These are phyloP conservation scores for Scutellaria galericulata DNA, from an alignment of 257 asterid species.

Conservation along the genomic window DNA sequence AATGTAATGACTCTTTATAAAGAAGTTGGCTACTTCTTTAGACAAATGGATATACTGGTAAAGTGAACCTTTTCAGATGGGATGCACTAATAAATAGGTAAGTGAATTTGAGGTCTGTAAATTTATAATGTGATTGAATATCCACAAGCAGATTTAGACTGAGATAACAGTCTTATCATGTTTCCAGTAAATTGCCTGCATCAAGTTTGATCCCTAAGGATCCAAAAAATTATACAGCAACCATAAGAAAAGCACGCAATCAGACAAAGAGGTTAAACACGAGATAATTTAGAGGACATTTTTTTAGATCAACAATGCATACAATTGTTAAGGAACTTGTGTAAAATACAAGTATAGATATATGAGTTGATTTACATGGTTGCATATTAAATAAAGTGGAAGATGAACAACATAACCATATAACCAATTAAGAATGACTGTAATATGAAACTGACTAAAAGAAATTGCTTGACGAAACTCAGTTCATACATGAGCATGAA, in stretches of 20 bases:
- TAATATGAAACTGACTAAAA: not conserved
- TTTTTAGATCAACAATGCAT: not conserved
- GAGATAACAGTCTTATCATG: not conserved
- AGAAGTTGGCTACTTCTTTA: not conserved
- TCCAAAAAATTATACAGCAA: slow-evolving; percentile 13
- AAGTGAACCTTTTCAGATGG: slow-evolving; percentile 1
- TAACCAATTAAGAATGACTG: not conserved
- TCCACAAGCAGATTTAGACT: not conserved
- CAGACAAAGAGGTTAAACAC: not conserved
- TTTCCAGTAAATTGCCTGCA: no score
- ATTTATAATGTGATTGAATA: not conserved
- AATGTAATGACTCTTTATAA: not conserved
- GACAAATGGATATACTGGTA: not conserved
- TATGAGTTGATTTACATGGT: not conserved
- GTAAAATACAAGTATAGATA: not conserved
- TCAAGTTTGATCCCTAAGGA: no score
- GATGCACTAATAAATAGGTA: not conserved
- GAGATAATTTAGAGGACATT: not conserved
- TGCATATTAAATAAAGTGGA: slow-evolving; percentile 2
- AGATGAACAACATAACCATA: not conserved
- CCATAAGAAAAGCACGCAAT: no score
- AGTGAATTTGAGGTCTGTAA: no score
- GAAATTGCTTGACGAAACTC: slow-evolving; percentile 15
- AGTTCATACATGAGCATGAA: slow-evolving; percentile 89
- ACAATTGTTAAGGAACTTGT: not conserved